These are phyloP conservation scores for Nicotiana rustica DNA, from an alignment of 305 asterid species.

Conservation along the genomic window DNA sequence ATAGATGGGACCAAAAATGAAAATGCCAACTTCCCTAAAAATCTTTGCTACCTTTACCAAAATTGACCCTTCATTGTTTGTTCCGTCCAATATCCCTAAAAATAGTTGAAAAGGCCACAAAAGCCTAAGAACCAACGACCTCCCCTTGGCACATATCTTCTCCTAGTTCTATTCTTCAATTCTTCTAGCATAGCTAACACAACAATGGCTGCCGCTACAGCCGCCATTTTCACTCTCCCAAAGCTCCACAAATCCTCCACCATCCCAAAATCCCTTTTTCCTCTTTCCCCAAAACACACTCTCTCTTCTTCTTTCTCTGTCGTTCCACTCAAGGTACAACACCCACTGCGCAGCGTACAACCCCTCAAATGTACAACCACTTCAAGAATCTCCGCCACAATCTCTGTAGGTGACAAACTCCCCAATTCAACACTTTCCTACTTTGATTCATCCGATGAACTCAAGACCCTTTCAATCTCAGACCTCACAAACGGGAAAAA, in stretches of 20 bases:
- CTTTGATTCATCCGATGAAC: slow-evolving; percentile 79
- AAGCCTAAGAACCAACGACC: neutral
- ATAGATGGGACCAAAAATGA: neutral
- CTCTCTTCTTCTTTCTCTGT: slow-evolving; percentile 46
- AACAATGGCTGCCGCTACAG: slow-evolving; percentile 56
- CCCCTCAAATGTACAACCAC: slow-evolving; percentile 56
- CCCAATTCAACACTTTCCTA: slow-evolving; percentile 84
- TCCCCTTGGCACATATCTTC: neutral
- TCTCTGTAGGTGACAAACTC: slow-evolving; percentile 88
- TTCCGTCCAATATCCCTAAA: neutral
- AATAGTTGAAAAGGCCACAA: neutral
- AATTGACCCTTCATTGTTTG: slow-evolving; percentile 24
- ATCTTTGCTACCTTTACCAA: neutral
- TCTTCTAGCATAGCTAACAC: neutral
- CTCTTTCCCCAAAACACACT: slow-evolving; percentile 44
- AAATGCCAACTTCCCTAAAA: neutral
- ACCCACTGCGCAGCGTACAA: slow-evolving; percentile 33
- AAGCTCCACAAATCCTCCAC: slow-evolving; percentile 48
- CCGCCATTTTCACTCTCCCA: slow-evolving; percentile 62
- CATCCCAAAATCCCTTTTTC: slow-evolving; percentile 40
- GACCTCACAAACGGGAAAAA: slow-evolving; percentile 81
- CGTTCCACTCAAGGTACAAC: slow-evolving; percentile 47
- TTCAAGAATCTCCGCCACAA: slow-evolving; percentile 70
- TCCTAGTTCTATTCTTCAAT: neutral
- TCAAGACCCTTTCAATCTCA: slow-evolving; percentile 71